Percentiles rank a stretch among this genome's conserved stretches.
Evolutionary conservation across 768 basidiomycete species (phyloP).

Genomic region (Nevesoporus exiguus): DNA sequence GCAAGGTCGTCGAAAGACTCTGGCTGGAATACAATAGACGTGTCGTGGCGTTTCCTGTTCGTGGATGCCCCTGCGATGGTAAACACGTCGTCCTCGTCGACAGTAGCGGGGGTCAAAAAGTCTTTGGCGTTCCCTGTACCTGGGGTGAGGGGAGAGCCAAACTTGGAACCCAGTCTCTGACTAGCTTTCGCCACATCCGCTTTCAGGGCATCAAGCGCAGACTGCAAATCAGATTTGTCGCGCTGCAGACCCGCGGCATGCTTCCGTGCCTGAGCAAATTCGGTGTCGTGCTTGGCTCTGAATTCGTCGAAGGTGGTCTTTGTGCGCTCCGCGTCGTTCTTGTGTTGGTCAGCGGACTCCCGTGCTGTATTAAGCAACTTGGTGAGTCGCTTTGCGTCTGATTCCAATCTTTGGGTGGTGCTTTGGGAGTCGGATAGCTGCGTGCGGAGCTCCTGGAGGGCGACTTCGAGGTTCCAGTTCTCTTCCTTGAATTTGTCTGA

Average conservation of each 20-base stretch:
- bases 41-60: conserved; percentile 56
- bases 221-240: conserved; percentile 90
- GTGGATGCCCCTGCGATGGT: conserved; percentile 57
- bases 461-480: conserved; percentile 98
- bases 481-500: conserved; percentile 95
- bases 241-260: conserved; percentile 82
- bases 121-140: conserved; percentile 44
- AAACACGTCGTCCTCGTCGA: conserved; percentile 65
- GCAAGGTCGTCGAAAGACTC: conserved; percentile 46
- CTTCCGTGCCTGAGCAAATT: conserved; percentile 87
- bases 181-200: conserved; percentile 65
- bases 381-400: conserved; percentile 78
- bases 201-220: conserved; percentile 72
- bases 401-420: conserved; percentile 65
- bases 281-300: conserved; percentile 91
- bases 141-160: conserved; percentile 73
- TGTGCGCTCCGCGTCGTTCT: conserved; percentile 80
- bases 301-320: conserved; percentile 62
- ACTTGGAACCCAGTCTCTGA: conserved; percentile 53
- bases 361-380: conserved; percentile 69
- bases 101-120: conserved; percentile 56
- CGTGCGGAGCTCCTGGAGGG: conserved; percentile 78
- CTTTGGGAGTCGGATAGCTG: conserved; percentile 66
- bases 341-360: conserved; percentile 78
- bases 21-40: conserved; percentile 42